These are phyloP conservation scores for Saraca asoca DNA, from an alignment of 331 rosid genomes.

Conservation along the genomic window DNA sequence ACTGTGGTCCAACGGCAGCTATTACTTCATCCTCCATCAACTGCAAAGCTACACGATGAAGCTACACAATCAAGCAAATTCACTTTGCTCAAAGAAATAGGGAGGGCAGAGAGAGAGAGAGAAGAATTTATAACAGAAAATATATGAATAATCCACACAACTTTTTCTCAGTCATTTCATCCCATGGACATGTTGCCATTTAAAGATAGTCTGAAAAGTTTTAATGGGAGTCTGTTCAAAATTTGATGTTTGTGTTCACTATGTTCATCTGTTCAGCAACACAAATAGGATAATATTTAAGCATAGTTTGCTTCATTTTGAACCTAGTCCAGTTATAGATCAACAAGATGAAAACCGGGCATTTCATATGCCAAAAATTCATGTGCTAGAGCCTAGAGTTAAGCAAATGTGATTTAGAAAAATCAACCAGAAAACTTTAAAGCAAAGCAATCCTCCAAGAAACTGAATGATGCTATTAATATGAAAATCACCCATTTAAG, in stretches of 20 bases:
- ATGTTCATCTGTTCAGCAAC: neutral
- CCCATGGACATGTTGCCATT: neutral
- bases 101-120: too few species aligned
- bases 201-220: neutral
- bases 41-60: constrained; percentile 69
- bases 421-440: constrained; percentile 17
- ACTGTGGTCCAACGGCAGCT: constrained; percentile 76
- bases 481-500: constrained; percentile 5
- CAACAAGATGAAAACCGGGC: constrained; percentile 5
- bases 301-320: neutral
- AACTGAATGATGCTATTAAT: constrained; percentile 8
- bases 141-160: constrained; percentile 2
- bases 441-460: constrained; percentile 2
- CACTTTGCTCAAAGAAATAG: neutral
- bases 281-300: neutral
- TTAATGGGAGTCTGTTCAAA: neutral
- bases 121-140: neutral
- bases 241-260: neutral
- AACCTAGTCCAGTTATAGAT: neutral
- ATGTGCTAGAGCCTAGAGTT: neutral
- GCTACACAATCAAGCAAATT: constrained; percentile 34
- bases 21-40: constrained; percentile 70
- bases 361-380: constrained; percentile 7
- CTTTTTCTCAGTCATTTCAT: neutral
- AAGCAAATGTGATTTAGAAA: constrained; percentile 20